Percentiles rank a stretch among this genome's conserved stretches.
phyloP scores from a whole-genome alignment of 2,329 filamentous ascomycete species.

The Fusarium sp. region DNA sequence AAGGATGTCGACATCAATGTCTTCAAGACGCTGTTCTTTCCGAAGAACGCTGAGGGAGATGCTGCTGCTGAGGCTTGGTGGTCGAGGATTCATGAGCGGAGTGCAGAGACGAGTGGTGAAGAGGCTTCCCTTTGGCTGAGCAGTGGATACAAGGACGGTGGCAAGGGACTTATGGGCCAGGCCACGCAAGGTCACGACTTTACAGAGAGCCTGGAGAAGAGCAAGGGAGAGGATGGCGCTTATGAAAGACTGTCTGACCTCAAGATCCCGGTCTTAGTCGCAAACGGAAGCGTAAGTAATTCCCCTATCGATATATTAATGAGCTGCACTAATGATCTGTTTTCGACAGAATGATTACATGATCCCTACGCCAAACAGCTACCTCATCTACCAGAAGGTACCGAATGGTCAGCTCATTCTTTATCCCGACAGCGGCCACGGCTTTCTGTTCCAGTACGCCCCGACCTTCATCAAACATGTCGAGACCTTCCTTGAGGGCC shows the following conservation, averaged over 20 bases:
- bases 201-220: not conserved
- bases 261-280: not conserved
- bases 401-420: conserved; percentile 1
- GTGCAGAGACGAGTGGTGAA: not conserved
- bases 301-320: accelerated
- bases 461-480: not conserved
- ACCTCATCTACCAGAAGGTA: not conserved
- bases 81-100: not conserved
- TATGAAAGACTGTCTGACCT: not conserved
- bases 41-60: not conserved
- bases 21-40: conserved; percentile 7
- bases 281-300: not conserved
- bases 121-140: not conserved
- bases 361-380: conserved; percentile 11
- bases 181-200: not conserved
- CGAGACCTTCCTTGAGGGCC: not conserved
- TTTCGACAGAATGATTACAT: not conserved
- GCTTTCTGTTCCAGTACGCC: conserved; percentile 9
- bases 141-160: not conserved
- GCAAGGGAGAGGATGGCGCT: not conserved
- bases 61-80: conserved; percentile 8
- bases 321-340: accelerated
- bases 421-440: conserved; percentile 4
- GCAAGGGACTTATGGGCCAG: not conserved
- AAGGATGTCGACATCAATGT: not conserved